Evolutionary conservation across 1,284 basidiomycete genomes (phyloP).

Genomic region (Tetrapyrgos nigripes): DNA sequence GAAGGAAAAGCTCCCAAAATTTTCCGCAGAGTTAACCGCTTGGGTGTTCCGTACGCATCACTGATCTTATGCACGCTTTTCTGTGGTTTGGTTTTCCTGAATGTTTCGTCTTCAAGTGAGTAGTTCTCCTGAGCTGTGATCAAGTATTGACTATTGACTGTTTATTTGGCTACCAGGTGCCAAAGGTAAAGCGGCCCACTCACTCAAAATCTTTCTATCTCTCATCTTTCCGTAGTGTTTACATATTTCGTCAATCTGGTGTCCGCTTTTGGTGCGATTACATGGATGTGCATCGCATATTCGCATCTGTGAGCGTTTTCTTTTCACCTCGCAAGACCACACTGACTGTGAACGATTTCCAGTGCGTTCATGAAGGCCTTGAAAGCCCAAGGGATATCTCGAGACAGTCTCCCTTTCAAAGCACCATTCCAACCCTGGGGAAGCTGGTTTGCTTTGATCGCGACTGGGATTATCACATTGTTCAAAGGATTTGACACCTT

Average conservation of each 20-base stretch:
- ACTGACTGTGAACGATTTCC: neutral
- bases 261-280: constrained; percentile 72
- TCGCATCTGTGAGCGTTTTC: constrained; percentile 63
- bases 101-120: constrained; percentile 41
- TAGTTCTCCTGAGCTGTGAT: constrained; percentile 33
- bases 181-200: constrained; percentile 43
- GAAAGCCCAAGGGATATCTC: constrained; percentile 66
- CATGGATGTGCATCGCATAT: constrained; percentile 76
- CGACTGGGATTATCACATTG: constrained; percentile 65
- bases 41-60: constrained; percentile 66
- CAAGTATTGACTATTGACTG: neutral
- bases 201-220: neutral
- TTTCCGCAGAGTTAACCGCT: constrained; percentile 60
- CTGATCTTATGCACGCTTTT: constrained; percentile 62
- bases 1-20: constrained; percentile 68
- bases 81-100: constrained; percentile 67
- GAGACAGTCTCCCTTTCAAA: constrained; percentile 71
- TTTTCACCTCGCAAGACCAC: neutral
- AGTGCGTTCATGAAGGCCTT: constrained; percentile 76
- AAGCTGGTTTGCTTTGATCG: constrained; percentile 64
- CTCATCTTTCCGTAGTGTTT: constrained; percentile 52
- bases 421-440: constrained; percentile 72
- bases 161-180: constrained; percentile 33
- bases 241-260: constrained; percentile 77
- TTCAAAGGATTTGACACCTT: constrained; percentile 79